phyloP scores from a whole-genome alignment of 352 stramenopile species.

The Globisporangium abappressorium region DNA sequence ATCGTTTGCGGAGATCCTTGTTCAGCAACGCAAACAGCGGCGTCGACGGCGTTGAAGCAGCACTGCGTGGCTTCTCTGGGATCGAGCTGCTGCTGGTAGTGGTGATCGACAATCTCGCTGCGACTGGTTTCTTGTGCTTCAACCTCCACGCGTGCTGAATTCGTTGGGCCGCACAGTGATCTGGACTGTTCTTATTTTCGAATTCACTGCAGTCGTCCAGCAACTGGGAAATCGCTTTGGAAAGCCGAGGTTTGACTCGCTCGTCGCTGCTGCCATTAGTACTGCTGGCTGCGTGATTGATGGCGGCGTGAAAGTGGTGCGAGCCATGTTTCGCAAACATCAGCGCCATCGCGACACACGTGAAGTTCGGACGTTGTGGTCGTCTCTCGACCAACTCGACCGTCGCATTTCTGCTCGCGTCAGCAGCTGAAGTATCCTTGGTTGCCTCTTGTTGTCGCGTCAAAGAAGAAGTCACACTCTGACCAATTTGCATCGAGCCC shows the following conservation, averaged over 20 bases:
- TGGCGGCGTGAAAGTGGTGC: slow-evolving; percentile 22
- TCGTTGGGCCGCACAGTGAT: slow-evolving; percentile 16
- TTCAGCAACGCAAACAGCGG: slow-evolving; percentile 10
- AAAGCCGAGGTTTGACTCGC: not conserved
- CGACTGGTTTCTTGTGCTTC: slow-evolving; percentile 5
- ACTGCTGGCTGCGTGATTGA: not conserved
- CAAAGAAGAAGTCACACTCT: not conserved
- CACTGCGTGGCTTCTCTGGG: not conserved
- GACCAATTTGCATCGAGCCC: not conserved
- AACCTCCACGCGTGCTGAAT: slow-evolving; percentile 33
- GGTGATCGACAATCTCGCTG: not conserved
- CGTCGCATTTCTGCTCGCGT: not conserved
- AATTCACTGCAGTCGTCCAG: not conserved
- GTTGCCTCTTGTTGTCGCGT: not conserved
- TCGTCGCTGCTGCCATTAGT: not conserved
- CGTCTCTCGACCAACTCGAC: not conserved
- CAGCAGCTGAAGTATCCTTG: not conserved
- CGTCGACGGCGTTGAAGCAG: not conserved
- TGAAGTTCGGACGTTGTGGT: slow-evolving; percentile 26
- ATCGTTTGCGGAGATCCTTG: slow-evolving; percentile 10
- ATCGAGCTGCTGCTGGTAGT: not conserved
- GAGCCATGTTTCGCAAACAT: slow-evolving; percentile 23
- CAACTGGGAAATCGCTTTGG: slow-evolving; percentile 1
- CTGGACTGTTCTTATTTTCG: not conserved
- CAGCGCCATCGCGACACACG: slow-evolving; percentile 40